These are phyloP conservation scores for Leersia perrieri DNA, from an alignment of 176 grass and related monocot genomes.

Conservation along the genomic window DNA sequence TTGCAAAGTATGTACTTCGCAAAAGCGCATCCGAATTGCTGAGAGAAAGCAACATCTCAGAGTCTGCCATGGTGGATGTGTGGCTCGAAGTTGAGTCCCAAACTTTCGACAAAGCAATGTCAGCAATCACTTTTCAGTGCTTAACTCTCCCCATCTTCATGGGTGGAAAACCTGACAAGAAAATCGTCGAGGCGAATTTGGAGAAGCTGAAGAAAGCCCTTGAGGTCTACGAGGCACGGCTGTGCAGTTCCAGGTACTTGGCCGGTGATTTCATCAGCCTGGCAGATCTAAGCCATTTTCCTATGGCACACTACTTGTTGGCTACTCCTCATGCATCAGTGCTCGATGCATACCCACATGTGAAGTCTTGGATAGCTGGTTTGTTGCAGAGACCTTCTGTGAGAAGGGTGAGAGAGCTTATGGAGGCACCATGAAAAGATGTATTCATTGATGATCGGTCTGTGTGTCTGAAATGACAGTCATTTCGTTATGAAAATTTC, in stretches of 20 bases:
- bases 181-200: slow-evolving; percentile 11
- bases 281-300: slow-evolving; percentile 51
- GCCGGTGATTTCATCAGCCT: slow-evolving; percentile 60
- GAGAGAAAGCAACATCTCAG: slow-evolving; percentile 2
- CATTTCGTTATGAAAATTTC: too few species aligned
- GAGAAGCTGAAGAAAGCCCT: slow-evolving; percentile 45
- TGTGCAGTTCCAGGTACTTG: slow-evolving; percentile 38
- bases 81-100: slow-evolving; percentile 52
- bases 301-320: slow-evolving; percentile 23
- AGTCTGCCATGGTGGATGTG: slow-evolving; percentile 42
- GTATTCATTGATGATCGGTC: too few species aligned
- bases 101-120: slow-evolving; percentile 34
- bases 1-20: slow-evolving; percentile 41
- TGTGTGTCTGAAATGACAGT: too few species aligned
- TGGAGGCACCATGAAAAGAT: not conserved
- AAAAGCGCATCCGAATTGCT: slow-evolving; percentile 39
- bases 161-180: slow-evolving; percentile 21
- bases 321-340: slow-evolving; percentile 17
- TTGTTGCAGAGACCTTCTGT: slow-evolving; percentile 28
- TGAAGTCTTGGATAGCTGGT: slow-evolving; percentile 45
- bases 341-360: slow-evolving; percentile 46
- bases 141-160: slow-evolving; percentile 17
- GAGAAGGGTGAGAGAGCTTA: slow-evolving; percentile 31
- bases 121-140: slow-evolving; percentile 35
- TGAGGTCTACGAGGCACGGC: slow-evolving; percentile 40